Evolutionary conservation across 371 early-diverging fungal genomes (phyloP).

Genomic region (Mortierella sp.): DNA sequence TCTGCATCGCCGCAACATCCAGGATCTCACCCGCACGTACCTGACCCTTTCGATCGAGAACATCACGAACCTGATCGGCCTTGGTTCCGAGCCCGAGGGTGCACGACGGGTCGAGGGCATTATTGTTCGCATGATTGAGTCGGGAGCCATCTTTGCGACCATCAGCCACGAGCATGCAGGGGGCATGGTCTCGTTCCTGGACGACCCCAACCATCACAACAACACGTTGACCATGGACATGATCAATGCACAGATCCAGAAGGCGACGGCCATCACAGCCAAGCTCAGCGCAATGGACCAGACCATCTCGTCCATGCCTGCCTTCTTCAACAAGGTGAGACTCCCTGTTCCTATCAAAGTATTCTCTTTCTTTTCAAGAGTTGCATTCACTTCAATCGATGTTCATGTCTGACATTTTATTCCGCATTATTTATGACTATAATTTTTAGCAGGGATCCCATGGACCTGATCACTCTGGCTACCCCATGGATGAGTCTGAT

Average conservation of each 20-base stretch:
- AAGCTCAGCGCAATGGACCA: conserved; percentile 51
- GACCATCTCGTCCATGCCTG: conserved; percentile 44
- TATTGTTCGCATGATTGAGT: conserved; percentile 62
- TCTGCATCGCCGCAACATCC: conserved; percentile 71
- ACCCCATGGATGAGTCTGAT: conserved; percentile 39
- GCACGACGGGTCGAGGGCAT: conserved; percentile 39
- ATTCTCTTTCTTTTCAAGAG: too few relatives aligned
- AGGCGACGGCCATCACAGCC: conserved; percentile 59
- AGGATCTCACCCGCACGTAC: conserved; percentile 82
- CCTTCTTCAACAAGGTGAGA: conserved; percentile 42
- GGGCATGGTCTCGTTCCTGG: conserved; percentile 83
- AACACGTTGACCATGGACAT: conserved; percentile 55
- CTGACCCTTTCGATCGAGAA: conserved; percentile 79
- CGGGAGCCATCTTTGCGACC: conserved; percentile 72
- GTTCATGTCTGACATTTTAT: neutral
- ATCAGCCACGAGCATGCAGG: conserved; percentile 67
- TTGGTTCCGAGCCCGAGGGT: conserved; percentile 45
- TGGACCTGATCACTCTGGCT: conserved; percentile 23
- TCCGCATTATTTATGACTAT: neutral
- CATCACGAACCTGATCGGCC: conserved; percentile 70
- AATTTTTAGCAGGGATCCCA: conserved; percentile 21
- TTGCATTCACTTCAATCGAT: neutral
- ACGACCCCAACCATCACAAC: conserved; percentile 62
- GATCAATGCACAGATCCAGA: conserved; percentile 65
- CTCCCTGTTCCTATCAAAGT: too few relatives aligned